Evolutionary conservation across 2,329 filamentous ascomycete species (phyloP).

Genomic region (Penicillium hesseltinei): DNA sequence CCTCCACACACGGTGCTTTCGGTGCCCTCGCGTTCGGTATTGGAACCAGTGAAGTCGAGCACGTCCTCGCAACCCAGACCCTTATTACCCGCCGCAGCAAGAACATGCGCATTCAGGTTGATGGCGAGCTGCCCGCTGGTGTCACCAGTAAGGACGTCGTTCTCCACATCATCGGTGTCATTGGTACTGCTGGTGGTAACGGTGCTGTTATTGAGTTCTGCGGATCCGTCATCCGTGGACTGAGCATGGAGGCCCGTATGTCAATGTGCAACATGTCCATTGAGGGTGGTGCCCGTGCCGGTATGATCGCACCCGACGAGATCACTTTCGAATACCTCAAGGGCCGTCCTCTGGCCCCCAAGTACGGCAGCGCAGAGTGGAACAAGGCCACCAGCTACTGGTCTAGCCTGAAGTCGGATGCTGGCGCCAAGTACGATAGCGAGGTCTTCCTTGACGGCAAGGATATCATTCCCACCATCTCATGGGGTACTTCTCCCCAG

Average conservation of each 20-base stretch:
- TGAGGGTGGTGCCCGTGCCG: slow-evolving; percentile 89
- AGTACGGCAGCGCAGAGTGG: slow-evolving; percentile 82
- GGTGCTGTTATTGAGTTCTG: slow-evolving; percentile 97
- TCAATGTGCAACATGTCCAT: slow-evolving; percentile 99
- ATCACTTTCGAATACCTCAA: slow-evolving; percentile 94
- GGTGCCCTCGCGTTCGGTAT: slow-evolving; percentile 94
- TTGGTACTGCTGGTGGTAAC: slow-evolving; percentile 92
- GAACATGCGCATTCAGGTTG: slow-evolving; percentile 97
- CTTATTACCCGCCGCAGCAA: slow-evolving; percentile 93
- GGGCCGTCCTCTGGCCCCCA: slow-evolving; percentile 82
- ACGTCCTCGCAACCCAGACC: slow-evolving; percentile 94
- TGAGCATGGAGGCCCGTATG: slow-evolving; percentile 98
- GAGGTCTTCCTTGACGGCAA: slow-evolving; percentile 88
- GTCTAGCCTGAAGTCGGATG: slow-evolving; percentile 79
- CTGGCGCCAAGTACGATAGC: slow-evolving; percentile 83
- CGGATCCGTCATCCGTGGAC: slow-evolving; percentile 80
- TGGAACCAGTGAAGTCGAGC: slow-evolving; percentile 96
- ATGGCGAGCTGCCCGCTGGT: slow-evolving; percentile 83
- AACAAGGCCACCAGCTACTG: slow-evolving; percentile 84
- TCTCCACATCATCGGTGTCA: slow-evolving; percentile 86
- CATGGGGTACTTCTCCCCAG: slow-evolving; percentile 96
- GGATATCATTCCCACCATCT: slow-evolving; percentile 89
- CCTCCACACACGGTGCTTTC: slow-evolving; percentile 95
- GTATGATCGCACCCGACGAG: slow-evolving; percentile 95
- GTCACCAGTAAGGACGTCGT: slow-evolving; percentile 96